These are phyloP conservation scores for Kwoniella botswanensis DNA, from an alignment of 768 basidiomycete genomes.

Conservation along the genomic window DNA sequence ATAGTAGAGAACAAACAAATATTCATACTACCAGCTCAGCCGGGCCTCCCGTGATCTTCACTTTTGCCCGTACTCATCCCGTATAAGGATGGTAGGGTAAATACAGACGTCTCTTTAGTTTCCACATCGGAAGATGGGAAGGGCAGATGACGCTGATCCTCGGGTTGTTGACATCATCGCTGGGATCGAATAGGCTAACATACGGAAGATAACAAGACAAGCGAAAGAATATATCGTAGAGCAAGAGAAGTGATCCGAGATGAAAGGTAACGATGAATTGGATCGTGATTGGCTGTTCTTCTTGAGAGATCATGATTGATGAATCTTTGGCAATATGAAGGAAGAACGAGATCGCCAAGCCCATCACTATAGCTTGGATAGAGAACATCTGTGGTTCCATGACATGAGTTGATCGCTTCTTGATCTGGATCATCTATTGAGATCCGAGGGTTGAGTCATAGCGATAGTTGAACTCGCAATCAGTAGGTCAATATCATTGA, in stretches of 20 bases:
- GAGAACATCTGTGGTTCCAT: too few species aligned
- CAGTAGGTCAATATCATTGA: too few species aligned
- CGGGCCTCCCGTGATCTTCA: constrained; percentile 52
- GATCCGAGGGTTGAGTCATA: too few species aligned
- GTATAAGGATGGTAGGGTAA: constrained; percentile 22
- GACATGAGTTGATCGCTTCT: too few species aligned
- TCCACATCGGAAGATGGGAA: neutral
- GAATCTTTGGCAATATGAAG: too few species aligned
- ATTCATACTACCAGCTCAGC: constrained; percentile 41
- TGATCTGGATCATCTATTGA: too few species aligned
- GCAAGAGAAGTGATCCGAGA: neutral
- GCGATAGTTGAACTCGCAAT: too few species aligned
- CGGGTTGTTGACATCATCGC: constrained; percentile 50
- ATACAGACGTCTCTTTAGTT: constrained; percentile 27
- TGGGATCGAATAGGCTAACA: constrained; percentile 11
- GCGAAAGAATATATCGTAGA: neutral
- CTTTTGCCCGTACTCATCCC: constrained; percentile 30
- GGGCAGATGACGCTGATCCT: constrained; percentile 38
- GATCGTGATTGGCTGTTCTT: too few species aligned
- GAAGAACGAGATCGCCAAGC: too few species aligned
- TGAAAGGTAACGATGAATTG: neutral
- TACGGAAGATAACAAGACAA: neutral
- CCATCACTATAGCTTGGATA: too few species aligned
- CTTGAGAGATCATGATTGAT: too few species aligned
- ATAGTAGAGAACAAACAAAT: neutral